Conservation (phyloP, 768 basidiomycete species). For the Tulasnella sp. region DNA sequence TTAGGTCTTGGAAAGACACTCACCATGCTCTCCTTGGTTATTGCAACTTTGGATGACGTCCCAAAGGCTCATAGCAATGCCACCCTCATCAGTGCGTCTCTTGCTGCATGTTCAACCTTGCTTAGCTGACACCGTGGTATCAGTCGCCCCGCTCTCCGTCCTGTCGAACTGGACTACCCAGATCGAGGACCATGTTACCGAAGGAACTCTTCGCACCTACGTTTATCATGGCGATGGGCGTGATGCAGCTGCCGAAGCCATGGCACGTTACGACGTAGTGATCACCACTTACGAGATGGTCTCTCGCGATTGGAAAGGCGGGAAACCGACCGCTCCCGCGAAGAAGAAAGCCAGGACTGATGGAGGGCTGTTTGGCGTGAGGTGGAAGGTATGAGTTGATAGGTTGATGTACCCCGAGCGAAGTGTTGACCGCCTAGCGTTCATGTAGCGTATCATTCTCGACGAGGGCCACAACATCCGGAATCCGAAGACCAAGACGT, state of each 20-base stretch:
- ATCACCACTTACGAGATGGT: constrained; percentile 82
- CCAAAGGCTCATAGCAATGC: constrained; percentile 55
- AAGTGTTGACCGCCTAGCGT: not conserved
- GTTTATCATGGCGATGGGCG: constrained; percentile 74
- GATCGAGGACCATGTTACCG: constrained; percentile 64
- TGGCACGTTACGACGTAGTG: constrained; percentile 70
- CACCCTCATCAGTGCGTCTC: constrained; percentile 72
- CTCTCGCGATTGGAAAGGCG: constrained; percentile 52
- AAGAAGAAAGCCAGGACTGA: constrained; percentile 56
- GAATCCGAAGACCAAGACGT: constrained; percentile 83
- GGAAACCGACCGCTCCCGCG: constrained; percentile 24
- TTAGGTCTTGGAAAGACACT: constrained; percentile 73
- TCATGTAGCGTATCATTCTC: constrained; percentile 62
- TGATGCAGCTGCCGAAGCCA: constrained; percentile 52
- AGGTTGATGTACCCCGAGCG: not conserved
- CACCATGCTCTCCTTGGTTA: constrained; percentile 75
- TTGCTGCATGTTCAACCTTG: not conserved
- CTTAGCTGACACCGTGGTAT: constrained; percentile 4
- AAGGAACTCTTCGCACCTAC: constrained; percentile 51
- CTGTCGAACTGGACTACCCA: constrained; percentile 88
- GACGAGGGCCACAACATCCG: constrained; percentile 89
- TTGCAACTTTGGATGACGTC: constrained; percentile 69
- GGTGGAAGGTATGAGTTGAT: constrained; percentile 67
- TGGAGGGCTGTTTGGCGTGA: constrained; percentile 57
- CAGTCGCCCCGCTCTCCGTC: constrained; percentile 79